Evolutionary conservation across 2,329 filamentous ascomycete species (phyloP).

Genomic region (Colletotrichum sp.): DNA sequence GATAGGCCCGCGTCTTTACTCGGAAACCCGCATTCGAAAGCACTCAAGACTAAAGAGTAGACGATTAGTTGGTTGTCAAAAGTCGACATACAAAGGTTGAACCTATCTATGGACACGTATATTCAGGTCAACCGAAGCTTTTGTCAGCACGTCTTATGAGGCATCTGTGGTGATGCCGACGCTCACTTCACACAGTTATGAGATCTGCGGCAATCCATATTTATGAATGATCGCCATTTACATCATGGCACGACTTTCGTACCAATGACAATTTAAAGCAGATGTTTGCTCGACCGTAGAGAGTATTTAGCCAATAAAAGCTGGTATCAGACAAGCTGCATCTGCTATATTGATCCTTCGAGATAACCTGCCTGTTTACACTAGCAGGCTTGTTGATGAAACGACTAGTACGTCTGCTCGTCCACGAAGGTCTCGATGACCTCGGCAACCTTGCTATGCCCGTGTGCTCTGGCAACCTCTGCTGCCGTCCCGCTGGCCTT

Average conservation of each 20-base stretch:
- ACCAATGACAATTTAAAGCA: too few species aligned
- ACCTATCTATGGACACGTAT: background rate
- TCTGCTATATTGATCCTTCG: background rate
- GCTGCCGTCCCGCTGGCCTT: slow-evolving; percentile 3
- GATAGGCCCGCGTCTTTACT: background rate
- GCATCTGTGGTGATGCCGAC: background rate
- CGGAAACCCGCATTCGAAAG: background rate
- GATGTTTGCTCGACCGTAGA: background rate
- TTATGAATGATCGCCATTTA: background rate
- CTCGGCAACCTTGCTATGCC: background rate
- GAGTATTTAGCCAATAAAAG: background rate
- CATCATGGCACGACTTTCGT: background rate
- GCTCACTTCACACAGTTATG: background rate
- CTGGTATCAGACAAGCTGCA: background rate
- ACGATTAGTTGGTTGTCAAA: background rate
- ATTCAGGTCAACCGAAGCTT: background rate
- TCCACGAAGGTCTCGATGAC: background rate
- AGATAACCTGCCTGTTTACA: background rate
- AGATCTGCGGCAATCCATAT: background rate
- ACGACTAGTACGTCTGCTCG: background rate
- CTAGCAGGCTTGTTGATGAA: background rate
- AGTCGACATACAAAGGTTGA: background rate
- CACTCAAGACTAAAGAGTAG: background rate
- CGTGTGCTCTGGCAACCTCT: slow-evolving; percentile 1
- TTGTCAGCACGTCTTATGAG: background rate